Evolutionary conservation across 371 early-diverging fungal species (phyloP).

Genomic region (Mucor plumbeus): DNA sequence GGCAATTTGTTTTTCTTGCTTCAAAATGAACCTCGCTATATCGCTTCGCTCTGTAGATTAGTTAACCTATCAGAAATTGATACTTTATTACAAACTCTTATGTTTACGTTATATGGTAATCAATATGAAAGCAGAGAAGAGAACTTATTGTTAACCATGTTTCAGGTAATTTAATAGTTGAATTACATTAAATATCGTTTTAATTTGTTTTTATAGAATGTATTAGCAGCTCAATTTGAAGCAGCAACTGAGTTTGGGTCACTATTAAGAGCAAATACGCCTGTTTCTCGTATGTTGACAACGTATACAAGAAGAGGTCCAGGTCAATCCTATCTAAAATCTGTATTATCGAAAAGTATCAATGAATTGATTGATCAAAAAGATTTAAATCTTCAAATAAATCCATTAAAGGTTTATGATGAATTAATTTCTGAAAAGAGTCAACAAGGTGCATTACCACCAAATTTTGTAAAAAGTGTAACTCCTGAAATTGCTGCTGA

Average conservation of each 20-base stretch:
- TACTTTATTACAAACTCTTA: slow-evolving; percentile 91
- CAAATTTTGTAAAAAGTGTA: slow-evolving; percentile 72
- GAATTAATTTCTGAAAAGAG: slow-evolving; percentile 83
- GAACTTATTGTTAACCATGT: slow-evolving; percentile 92
- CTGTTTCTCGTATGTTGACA: slow-evolving; percentile 97
- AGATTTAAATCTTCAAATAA: slow-evolving; percentile 86
- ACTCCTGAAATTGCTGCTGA: slow-evolving; percentile 80
- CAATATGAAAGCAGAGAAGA: slow-evolving; percentile 97
- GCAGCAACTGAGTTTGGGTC: slow-evolving; percentile 87
- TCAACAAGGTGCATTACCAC: slow-evolving; percentile 62
- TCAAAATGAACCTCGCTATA: slow-evolving; percentile 91
- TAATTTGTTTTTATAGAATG: slow-evolving; percentile 59
- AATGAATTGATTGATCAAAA: slow-evolving; percentile 70
- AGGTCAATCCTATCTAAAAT: slow-evolving; percentile 93
- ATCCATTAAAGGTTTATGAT: slow-evolving; percentile 85
- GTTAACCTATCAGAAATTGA: slow-evolving; percentile 94
- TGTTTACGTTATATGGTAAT: slow-evolving; percentile 96
- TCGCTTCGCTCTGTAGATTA: slow-evolving; percentile 83
- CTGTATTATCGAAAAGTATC: slow-evolving; percentile 82
- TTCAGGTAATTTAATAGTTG: slow-evolving; percentile 68
- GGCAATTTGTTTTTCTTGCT: slow-evolving; percentile 94
- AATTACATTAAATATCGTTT: background rate
- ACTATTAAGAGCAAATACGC: slow-evolving; percentile 92
- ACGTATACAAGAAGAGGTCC: slow-evolving; percentile 94
- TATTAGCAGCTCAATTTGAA: slow-evolving; percentile 91